A percentile compares a stretch with the other conserved stretches of the same genome.
These are phyloP conservation scores for Orbilia javanica DNA, from an alignment of 2,329 filamentous ascomycete species.

Conservation along the genomic window DNA sequence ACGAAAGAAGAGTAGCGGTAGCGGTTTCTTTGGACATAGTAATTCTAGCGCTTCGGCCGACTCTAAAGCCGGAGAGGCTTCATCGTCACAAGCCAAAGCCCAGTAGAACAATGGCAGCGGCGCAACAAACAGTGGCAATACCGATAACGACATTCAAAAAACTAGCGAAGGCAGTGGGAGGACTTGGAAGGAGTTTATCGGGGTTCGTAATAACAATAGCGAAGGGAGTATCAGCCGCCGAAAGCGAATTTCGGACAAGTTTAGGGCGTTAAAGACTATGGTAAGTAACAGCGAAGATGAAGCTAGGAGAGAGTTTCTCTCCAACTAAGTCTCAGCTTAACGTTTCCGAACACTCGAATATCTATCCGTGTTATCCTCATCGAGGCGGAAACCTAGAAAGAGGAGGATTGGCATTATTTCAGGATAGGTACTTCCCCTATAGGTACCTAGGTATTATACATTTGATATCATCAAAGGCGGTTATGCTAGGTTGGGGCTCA, in stretches of 20 bases:
- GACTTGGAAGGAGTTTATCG: constrained; percentile 21
- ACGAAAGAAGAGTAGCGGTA: constrained; percentile 67
- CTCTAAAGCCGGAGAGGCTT: constrained; percentile 25
- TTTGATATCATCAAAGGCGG: too few species aligned
- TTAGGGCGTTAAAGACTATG: constrained; percentile 22
- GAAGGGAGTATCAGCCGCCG: background rate
- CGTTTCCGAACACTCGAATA: background rate
- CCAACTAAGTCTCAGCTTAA: background rate
- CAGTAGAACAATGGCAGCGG: constrained; percentile 35
- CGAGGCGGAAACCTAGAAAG: too few species aligned
- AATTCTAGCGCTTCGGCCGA: constrained; percentile 39
- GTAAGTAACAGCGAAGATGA: background rate
- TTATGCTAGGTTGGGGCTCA: too few species aligned
- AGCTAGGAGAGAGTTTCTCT: constrained; percentile 1
- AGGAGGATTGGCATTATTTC: too few species aligned
- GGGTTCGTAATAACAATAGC: background rate
- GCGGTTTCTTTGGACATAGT: constrained; percentile 48
- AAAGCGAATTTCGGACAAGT: constrained; percentile 18
- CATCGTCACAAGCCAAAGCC: constrained; percentile 44
- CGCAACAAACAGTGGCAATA: constrained; percentile 8
- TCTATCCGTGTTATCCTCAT: background rate
- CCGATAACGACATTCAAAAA: constrained; percentile 16
- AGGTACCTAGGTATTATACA: too few species aligned
- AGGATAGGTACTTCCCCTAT: too few species aligned
- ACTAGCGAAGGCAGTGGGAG: background rate